Base-by-base conservation (phyloP, 257 asterid genomes). In the Fraxinus americana region DNA sequence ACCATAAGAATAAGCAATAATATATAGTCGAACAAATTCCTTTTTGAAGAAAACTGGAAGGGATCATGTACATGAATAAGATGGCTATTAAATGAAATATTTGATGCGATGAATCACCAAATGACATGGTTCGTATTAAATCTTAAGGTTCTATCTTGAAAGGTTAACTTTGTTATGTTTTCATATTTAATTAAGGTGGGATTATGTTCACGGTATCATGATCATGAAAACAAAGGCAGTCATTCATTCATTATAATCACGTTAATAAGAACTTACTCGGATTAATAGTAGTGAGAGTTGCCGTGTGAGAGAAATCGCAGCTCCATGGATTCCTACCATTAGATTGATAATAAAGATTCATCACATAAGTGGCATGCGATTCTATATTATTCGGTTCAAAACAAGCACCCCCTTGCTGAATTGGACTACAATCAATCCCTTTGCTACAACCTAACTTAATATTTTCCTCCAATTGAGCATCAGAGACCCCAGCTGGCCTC, bases 351-450 rank as follows among this genome's bases (percentile, higher is more conserved):
- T 88, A 84, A 57, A 89, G 87, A 88, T 91, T 93, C 93, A 89
- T 89, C 75, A 93, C 97, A 75, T 88, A 95, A 83, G 94, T 89
- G 68, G 98, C 96, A 67, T 90, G 98, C 0, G 93, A 87, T 66
- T 38, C 75, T 67, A 88, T 84, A 35, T 85, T 90, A 87, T 92
- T 73, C 75, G 92, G 93, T 80, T 89, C 89, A 80, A 90, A 93
- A 81, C 97, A 94, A 17, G 88, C 79, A 71, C 96, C 98, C 65
- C 97, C 92, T 34, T 87, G 81, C 75, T 88, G 92, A 79, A 94
- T 89, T 54, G 95, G 86, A 72, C 89, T 73, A 80, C 97, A 94
- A 54, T 91, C 95, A 70, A 90, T 83, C 84, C 96, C 96, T 73
- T 85, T 88, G 72, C 89, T 78, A 57, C 97, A 93, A 11, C 91